These are phyloP conservation scores for Chiua sp. DNA, from an alignment of 1,284 basidiomycete genomes.

Conservation along the genomic window DNA sequence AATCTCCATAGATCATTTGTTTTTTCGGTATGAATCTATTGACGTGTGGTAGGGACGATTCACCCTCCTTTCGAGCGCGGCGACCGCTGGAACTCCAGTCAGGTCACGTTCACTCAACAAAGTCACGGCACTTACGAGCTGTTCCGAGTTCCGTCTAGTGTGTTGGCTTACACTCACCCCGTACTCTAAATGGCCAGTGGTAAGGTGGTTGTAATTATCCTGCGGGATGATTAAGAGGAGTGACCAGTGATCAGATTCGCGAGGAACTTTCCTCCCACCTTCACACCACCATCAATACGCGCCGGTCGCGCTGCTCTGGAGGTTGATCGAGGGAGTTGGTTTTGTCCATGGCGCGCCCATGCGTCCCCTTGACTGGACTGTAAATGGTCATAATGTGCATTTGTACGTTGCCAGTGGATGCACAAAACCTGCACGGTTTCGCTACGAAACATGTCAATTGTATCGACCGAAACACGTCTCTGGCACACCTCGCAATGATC, in stretches of 20 bases:
- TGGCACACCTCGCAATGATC: neutral
- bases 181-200: slow-evolving; percentile 41
- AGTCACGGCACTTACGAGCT: slow-evolving; percentile 22
- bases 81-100: slow-evolving; percentile 21
- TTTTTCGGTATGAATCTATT: neutral
- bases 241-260: neutral
- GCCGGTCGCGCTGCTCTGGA: slow-evolving; percentile 40
- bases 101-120: neutral
- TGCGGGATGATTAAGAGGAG: slow-evolving; percentile 16
- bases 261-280: slow-evolving; percentile 47
- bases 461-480: slow-evolving; percentile 31
- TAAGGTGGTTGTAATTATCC: slow-evolving; percentile 43
- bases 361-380: slow-evolving; percentile 5
- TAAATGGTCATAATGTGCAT: slow-evolving; percentile 59
- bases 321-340: slow-evolving; percentile 10
- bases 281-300: slow-evolving; percentile 56
- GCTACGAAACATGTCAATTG: slow-evolving; percentile 43
- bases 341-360: neutral
- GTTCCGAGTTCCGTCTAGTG: slow-evolving; percentile 40
- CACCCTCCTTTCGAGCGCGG: neutral
- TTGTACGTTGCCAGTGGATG: slow-evolving; percentile 55
- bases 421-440: slow-evolving; percentile 69
- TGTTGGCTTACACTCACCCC: slow-evolving; percentile 45
- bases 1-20: too few relatives aligned
- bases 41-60: neutral